phyloP scores from a whole-genome alignment of 1,284 basidiomycete genomes.

The Vanrija sp. region DNA sequence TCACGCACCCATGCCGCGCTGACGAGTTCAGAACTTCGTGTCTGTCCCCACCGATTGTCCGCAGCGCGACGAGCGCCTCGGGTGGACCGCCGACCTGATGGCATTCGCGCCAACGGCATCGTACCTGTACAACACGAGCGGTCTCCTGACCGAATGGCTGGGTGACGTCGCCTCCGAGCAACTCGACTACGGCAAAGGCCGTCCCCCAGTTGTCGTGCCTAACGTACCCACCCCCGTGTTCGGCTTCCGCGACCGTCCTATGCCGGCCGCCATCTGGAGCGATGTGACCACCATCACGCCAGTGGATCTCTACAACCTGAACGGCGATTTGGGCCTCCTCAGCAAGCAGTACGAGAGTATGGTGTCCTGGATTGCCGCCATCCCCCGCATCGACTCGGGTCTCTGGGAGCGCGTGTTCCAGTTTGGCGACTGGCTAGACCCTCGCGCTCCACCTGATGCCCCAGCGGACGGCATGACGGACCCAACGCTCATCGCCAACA shows the following conservation, averaged over 20 bases:
- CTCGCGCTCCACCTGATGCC: constrained; percentile 28
- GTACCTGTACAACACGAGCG: constrained; percentile 32
- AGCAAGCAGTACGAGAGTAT: constrained; percentile 29
- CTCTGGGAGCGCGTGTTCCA: constrained; percentile 23
- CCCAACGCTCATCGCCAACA: constrained; percentile 27
- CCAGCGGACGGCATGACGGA: constrained; percentile 27
- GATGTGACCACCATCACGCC: constrained; percentile 31
- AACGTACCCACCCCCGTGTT: constrained; percentile 3
- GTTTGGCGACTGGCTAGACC: constrained; percentile 41
- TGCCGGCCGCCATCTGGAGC: constrained; percentile 24
- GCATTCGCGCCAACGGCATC: constrained; percentile 36
- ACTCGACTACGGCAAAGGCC: constrained; percentile 8
- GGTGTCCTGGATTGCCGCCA: constrained; percentile 33
- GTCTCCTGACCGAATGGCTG: constrained; percentile 32
- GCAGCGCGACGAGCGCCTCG: constrained; percentile 42
- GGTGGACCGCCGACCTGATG: constrained; percentile 43
- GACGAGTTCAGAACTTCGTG: constrained; percentile 31
- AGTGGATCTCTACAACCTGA: constrained; percentile 26
- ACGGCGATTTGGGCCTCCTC: constrained; percentile 25
- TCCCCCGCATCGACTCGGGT: constrained; percentile 20
- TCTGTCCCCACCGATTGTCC: constrained; percentile 42
- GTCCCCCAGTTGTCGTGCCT: constrained; percentile 31
- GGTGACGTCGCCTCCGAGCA: constrained; percentile 31
- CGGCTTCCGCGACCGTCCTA: background rate
- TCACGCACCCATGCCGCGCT: too few relatives aligned